Evolutionary conservation across 192 early-diverging fungal genomes (phyloP), one percentile per base, ranked within the genome.

Genomic region (Coemansia sp.): DNA sequence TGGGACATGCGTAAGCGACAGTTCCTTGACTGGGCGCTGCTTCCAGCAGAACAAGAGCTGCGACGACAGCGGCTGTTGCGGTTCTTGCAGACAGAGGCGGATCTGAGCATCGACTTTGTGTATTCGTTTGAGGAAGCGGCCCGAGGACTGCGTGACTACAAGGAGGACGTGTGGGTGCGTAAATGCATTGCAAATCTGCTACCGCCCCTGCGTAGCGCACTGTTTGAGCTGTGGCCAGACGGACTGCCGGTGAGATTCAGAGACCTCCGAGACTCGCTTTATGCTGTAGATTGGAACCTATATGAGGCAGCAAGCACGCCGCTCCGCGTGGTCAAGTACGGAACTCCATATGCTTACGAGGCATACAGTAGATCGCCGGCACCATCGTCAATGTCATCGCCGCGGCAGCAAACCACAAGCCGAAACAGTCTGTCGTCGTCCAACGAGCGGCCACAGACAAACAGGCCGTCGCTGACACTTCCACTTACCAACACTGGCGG

Each of bases 71-170:
- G 80, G 32, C 68, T 82, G 8, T 26, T 77, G 55, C 65, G 80
- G 18, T 82, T 82, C 51, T 77, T 74, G 55, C 80, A 82, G 66
- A 42, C 72, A 7, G 80, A 82, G 61, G 43, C 71, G 2, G 80
- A 82, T 26, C 60, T 82, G 65, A 82, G 80, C 54, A 82, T 77
- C 43, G 80, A 82, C 69, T 82, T 74, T 76, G 80, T 71, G 37
- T 74, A 82, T 45, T 73, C 80, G 54, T 82, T 82, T 37, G 80
- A 82, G 37, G 80, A 82, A 22, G 72, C 71, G 2, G 71, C 80
- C 9, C 64, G 63, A 8, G 80, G 80, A 11, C 55, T 82, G 62
- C 70, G 80, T 18, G 75, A 82, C 52, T 77, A 73, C 46, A 77
- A 71, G 60, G 80, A 82, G 55, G 72, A 82, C 12, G 80, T 82